phyloP scores from a whole-genome alignment of 176 grass and related monocot species.

The Oropetium thomaeum region DNA sequence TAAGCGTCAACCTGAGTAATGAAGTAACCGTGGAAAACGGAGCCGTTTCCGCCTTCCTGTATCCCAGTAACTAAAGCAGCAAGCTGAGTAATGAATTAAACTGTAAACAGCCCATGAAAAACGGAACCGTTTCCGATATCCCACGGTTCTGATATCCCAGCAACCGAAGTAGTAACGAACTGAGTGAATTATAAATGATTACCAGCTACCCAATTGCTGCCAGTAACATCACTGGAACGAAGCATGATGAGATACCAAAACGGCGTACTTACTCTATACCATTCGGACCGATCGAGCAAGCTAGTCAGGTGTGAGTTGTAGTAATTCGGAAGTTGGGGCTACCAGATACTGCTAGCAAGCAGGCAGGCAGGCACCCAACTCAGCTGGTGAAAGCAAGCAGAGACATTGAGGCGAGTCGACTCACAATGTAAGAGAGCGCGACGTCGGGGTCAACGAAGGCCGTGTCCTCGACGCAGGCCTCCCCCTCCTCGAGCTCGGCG shows the following conservation, averaged over 20 bases:
- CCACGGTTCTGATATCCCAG: background rate
- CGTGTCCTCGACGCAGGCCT: slow-evolving; percentile 57
- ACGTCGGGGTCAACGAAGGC: slow-evolving; percentile 76
- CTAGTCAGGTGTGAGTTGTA: background rate
- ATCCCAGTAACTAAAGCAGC: too few species aligned
- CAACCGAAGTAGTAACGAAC: background rate
- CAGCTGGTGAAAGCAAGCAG: background rate
- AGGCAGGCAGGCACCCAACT: background rate
- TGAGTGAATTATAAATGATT: slow-evolving; percentile 6
- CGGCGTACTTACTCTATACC: background rate
- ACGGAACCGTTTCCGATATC: background rate
- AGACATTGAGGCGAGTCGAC: slow-evolving; percentile 9
- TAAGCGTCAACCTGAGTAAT: too few species aligned
- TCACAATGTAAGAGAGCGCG: slow-evolving; percentile 92
- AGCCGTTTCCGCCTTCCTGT: too few species aligned
- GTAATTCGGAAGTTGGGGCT: background rate
- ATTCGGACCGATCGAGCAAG: background rate
- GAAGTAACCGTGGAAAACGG: too few species aligned
- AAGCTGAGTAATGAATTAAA: background rate
- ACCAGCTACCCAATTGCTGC: background rate
- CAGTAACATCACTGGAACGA: background rate
- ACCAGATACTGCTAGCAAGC: background rate
- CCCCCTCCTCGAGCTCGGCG: slow-evolving; percentile 84
- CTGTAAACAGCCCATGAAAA: background rate
- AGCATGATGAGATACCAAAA: background rate